Evolutionary conservation across 192 early-diverging fungal species (phyloP), one percentile per base, ranked within the genome.

Genomic region (Pilaira anomala): DNA sequence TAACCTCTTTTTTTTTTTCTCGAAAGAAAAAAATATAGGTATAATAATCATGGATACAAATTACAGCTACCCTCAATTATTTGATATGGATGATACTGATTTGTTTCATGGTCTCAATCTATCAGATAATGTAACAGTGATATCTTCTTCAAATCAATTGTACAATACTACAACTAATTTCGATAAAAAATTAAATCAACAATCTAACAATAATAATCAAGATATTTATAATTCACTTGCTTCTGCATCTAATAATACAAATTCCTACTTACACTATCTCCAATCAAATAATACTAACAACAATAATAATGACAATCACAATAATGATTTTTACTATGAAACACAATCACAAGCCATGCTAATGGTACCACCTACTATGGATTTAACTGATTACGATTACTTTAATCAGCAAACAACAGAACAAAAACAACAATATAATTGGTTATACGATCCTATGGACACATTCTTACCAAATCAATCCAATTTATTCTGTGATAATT

Each of bases 371-470:
- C 33, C 33, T 6, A 36, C 33, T 36, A 36, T 36, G 33, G 33
- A 36, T 36, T 36, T 36, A 36, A 4, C 7, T 30, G 53, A 55
- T 11, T 55, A 55, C 19, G 53, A 55, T 36, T 55, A 55, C 30
- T 33, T 55, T 26, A 26, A 46, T 19, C 45, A 46, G 5, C 45
- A 55, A 19, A 55, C 18, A 19, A 55, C 18, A 18, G 28, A 55
- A n/a, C 50, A 52, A 16, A 24, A 52, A 13, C 52, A 54, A 19
- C 63, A 64, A 25, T 64, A 64, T 5, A 64, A 66, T 24, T 66
- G 64, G 64, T 28, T 66, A 29, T 66, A 66, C 13, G 64, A 66
- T 50, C 44, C 55, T 16, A 58, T 58, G 18, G 64, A 66, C 30
- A 18, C 63, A 0, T 64, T 53, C 26, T 29, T 64, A 44, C 51